Conservation (phyloP, 2,329 filamentous ascomycete genomes). For the Aspergillus pseudotamarii region DNA sequence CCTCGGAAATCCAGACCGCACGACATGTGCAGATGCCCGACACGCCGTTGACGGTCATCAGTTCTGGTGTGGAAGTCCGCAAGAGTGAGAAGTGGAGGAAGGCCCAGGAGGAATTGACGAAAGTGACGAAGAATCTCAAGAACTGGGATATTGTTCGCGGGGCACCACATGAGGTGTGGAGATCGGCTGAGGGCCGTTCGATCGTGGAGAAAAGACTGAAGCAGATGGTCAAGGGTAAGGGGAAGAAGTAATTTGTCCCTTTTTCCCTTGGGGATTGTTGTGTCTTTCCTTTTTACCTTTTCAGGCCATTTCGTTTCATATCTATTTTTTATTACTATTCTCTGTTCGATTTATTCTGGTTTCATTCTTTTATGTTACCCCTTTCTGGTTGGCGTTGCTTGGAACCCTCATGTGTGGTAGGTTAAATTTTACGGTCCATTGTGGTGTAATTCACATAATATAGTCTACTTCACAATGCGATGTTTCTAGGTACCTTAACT, state of each 20-base stretch:
- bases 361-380: neutral
- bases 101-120: constrained; percentile 82
- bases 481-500: neutral
- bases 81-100: constrained; percentile 73
- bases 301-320: neutral
- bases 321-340: neutral
- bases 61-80: constrained; percentile 73
- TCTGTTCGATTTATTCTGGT: neutral
- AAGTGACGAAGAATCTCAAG: constrained; percentile 75
- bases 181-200: constrained; percentile 69
- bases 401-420: neutral
- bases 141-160: constrained; percentile 85
- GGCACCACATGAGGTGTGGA: constrained; percentile 87
- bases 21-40: constrained; percentile 76
- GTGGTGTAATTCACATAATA: neutral
- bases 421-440: neutral
- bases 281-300: neutral
- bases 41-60: constrained; percentile 78
- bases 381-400: neutral
- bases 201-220: constrained; percentile 77
- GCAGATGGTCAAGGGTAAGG: constrained; percentile 59
- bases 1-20: constrained; percentile 78
- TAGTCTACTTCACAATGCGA: neutral
- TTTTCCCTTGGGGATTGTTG: neutral
- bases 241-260: constrained; percentile 7